Percentiles rank a stretch among this genome's conserved stretches.
Evolutionary conservation across 2,329 filamentous ascomycete genomes (phyloP).

Genomic region (Paracoccidioides lutzii): DNA sequence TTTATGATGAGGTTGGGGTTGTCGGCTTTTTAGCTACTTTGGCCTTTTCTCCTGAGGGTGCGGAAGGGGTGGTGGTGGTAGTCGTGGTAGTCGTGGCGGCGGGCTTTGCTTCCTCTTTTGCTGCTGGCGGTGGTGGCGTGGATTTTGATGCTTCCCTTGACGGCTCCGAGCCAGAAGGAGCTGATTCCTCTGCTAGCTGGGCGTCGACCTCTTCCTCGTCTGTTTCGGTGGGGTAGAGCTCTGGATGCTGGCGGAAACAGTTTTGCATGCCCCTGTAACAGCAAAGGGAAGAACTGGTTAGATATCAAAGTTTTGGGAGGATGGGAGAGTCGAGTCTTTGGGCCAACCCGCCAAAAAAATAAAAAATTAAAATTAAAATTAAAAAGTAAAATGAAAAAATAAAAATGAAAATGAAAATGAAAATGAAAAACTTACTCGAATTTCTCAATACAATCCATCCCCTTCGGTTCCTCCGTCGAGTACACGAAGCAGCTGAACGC

Average conservation of each 20-base stretch:
- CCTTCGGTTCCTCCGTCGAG: constrained; percentile 88
- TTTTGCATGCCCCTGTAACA: constrained; percentile 77
- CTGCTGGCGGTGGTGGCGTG: constrained; percentile 4
- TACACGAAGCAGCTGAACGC: constrained; percentile 99
- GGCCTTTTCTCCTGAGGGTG: not conserved
- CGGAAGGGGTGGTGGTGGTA: not conserved
- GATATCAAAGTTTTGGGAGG: too few relatives aligned
- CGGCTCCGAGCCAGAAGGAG: constrained; percentile 15
- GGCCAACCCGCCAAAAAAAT: too few relatives aligned
- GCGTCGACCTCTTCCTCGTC: constrained; percentile 48
- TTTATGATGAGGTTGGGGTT: not conserved
- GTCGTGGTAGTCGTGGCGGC: not conserved
- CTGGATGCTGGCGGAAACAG: constrained; percentile 86
- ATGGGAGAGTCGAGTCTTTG: too few relatives aligned
- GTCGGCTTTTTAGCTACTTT: not conserved
- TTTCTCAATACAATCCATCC: constrained; percentile 93
- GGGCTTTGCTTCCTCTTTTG: constrained; percentile 14
- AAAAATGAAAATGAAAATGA: not conserved
- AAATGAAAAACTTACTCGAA: constrained; percentile 59
- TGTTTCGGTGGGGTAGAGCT: constrained; percentile 81
- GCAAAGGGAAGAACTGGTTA: constrained; percentile 13
- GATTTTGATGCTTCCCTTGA: constrained; percentile 6
- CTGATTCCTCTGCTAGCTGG: constrained; percentile 20
- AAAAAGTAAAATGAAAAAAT: too few relatives aligned
- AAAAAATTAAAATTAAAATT: too few relatives aligned